Base-by-base conservation (phyloP, 169 alveolate species). In the Babesia ovis region DNA sequence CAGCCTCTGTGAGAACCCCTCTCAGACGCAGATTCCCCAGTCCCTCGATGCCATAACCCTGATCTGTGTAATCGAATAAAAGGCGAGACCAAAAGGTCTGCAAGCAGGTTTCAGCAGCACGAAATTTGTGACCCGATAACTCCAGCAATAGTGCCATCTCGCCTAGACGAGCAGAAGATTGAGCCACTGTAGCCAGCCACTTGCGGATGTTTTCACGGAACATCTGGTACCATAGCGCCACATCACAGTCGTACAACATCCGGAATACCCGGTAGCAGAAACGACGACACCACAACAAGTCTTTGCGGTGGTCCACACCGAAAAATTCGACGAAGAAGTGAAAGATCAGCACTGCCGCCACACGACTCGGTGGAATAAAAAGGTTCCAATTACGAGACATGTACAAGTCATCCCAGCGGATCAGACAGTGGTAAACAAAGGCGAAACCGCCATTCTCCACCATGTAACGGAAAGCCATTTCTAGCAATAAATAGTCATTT, bases 211-310 rank as follows among this genome's bases (percentile, higher is more conserved):
- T 79, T 45, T 79, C 86, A 27, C 59, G 51, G 59, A 68, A 69
- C 59, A 79, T 64, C 34, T 51, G 56, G 68, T 81, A 81, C 89
- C 89, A 81, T 32, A 81, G 66, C 6, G 81, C 84, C 18, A 81
- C 73, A 56, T 81, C 89, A 31, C 81, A 64, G 41, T 81, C 89
- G 57, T 54, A 81, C 29, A 66, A 53, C 89, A 81, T 81, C 20
- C 64, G 68, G 37, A 81, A 81, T 27, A 62, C 84, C 16, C 68
- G 45, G 43, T 9, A 66, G 57, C 85, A 81, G 68, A 81, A 81
- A 0, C 89, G 39, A n/a, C 89, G 70, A 54, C 89, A 81, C 89
- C 89, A 81, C 20, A 71, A n/a, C 34, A 81, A 29, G 41, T 81
- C 76, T 67, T 66, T 68, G 29, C 54, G 72, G 9, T 35, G n/a